Evolutionary conservation across 768 basidiomycete genomes (phyloP), one percentile per base, ranked within the genome.

Genomic region (Termitomyces sp.): DNA sequence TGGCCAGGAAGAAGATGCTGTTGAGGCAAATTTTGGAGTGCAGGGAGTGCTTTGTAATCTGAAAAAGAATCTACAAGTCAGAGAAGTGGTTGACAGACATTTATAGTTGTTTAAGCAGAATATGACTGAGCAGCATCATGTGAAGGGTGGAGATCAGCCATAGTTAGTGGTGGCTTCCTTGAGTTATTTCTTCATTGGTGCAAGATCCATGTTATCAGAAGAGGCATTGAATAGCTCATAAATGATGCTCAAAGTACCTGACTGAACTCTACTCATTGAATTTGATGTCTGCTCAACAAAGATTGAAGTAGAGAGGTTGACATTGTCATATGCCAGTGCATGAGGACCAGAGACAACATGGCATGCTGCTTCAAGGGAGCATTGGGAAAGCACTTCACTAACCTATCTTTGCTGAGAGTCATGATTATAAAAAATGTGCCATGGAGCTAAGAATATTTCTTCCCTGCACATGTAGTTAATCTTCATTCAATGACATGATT

Each of bases 191-290:
- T 46, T 55, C 32, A 55, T 46, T 24, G 43, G 43, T 5, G 43
- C 33, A 1, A 46, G 12, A 6, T 45, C 32, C 30, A 55, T 44
- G 24, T 55, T 13, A 40, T 53, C n/a, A 13, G 24, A 13, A 24
- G 13, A 22, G 9, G 53, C 53, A 37, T 55, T 46, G 13, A 26
- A 16, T 0, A 55, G 43, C 20, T 39, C 2, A 20, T 36, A 55
- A 1, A 55, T 22, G 5, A 55, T 14, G 4, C 64, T 30, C 47
- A 73, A 70, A 0, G 73, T 76, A 1, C 74, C 74, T 2, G 73
- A 74, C 37, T 72, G 71, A 2, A 75, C 74, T 57, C 74, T 76
- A 30, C 58, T 62, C 13, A 66, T 64, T 3, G 63, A 62, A 20
- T 56, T 53, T 3, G 62, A 53, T 1, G 54, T 50, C 53, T 76